Conservation (phyloP, 75 land plant species). For the Pinus tabuliformis region DNA sequence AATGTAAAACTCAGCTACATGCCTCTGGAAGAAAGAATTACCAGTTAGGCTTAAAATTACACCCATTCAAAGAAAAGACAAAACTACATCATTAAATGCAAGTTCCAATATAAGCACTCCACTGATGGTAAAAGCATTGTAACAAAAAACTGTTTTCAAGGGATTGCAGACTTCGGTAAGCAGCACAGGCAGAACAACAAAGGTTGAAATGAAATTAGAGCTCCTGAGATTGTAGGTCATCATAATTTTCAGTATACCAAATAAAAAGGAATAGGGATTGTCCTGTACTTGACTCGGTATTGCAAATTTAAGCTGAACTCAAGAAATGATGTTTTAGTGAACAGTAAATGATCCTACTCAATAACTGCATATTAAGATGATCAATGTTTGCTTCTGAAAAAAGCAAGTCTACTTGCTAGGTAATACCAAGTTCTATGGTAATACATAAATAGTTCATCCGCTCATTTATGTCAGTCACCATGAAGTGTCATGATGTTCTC, state of each 20-base stretch:
- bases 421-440: too few relatives aligned
- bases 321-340: background rate
- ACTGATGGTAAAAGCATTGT: background rate
- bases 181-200: background rate
- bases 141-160: background rate
- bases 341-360: background rate
- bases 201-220: background rate
- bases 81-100: background rate
- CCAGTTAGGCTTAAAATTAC: background rate
- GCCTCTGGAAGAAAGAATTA: conserved; percentile 43
- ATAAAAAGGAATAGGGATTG: background rate
- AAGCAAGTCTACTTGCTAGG: too few relatives aligned
- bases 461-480: too few relatives aligned
- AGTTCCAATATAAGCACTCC: background rate
- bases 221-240: background rate
- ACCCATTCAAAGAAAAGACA: background rate
- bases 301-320: too few relatives aligned
- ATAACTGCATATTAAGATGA: background rate
- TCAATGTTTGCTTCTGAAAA: too few relatives aligned
- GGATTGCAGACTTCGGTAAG: background rate
- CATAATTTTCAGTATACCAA: background rate
- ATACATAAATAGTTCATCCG: too few relatives aligned
- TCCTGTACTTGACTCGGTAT: background rate
- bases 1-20: conserved; percentile 85
- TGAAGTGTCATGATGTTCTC: too few relatives aligned